phyloP scores from a whole-genome alignment of 1,139 yeast species.

The Pichia inconspicua region DNA sequence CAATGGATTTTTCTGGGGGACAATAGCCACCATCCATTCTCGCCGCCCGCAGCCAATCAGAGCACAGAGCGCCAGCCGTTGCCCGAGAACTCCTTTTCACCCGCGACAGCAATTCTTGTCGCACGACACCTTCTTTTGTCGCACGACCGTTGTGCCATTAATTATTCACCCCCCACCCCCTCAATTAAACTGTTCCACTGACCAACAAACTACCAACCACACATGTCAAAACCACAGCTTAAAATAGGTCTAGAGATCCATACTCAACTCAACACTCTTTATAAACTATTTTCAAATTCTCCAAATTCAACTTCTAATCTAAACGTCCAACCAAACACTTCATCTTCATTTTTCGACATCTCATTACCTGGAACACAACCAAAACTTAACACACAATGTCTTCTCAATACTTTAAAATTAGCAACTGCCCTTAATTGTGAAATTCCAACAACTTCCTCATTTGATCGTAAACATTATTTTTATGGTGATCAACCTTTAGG shows the following conservation, averaged over 20 bases:
- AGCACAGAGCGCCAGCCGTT: no score
- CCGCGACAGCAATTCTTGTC: no score
- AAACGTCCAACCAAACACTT: conserved; percentile 55
- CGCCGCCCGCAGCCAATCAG: no score
- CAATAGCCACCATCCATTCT: no score
- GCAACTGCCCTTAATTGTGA: conserved; percentile 63
- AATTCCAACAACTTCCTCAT: conserved; percentile 51
- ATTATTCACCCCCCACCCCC: no score
- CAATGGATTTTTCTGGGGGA: no score
- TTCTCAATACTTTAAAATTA: conserved; percentile 62
- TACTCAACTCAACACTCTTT: conserved; percentile 69
- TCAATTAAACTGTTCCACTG: neutral
- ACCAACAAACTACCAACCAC: neutral
- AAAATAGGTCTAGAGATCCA: conserved; percentile 92
- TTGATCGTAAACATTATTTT: conserved; percentile 92
- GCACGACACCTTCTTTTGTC: no score
- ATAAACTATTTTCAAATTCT: conserved; percentile 69
- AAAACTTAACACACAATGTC: conserved; percentile 63
- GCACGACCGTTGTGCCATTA: no score
- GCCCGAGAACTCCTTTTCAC: no score
- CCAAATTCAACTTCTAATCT: conserved; percentile 30
- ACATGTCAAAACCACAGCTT: conserved; percentile 28
- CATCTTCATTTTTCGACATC: conserved; percentile 72
- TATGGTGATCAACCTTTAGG: conserved; percentile 97
- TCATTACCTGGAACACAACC: conserved; percentile 96